Evolutionary conservation across 2,329 filamentous ascomycete genomes (phyloP), one percentile per base, ranked within the genome.

Genomic region (Zasmidium citrigriseum): DNA sequence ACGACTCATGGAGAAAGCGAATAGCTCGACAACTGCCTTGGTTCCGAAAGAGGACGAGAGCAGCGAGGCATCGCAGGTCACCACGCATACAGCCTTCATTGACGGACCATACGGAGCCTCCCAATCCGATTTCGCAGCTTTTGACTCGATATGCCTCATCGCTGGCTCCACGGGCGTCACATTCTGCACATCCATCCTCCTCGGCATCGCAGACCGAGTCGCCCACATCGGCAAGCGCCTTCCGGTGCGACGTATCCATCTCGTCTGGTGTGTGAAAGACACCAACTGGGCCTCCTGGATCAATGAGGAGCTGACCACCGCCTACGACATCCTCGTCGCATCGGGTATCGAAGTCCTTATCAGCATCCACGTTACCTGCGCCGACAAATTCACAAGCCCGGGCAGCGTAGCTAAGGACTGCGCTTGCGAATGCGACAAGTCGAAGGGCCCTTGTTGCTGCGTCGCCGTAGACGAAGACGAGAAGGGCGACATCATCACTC

Each of bases 111-210:
- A 70, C 48, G 64, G 63, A 25, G 63, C 61, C 16, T 59, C 60
- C 1, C 63, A 65, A 20, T 62, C 62, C 9, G 62, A 67, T 51
- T 63, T 69, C 27, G 64, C 66, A 12, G 65, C 64, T 4, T 70
- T 69, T 55, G 67, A 70, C 46, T 67, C 64, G 1, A 55, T 69
- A 18, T 63, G 63, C 21, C 59, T 70, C 21, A 46, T 70, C 24
- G 63, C 68, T 2, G 68, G 67, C 11, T 66, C 65, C 3, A 70
- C 66, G 11, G 67, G 68, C 12, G 59, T 69, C n/a, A 70, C 68
- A 2, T 70, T 69, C 58, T 68, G 63, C 1, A 47, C 65, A 3
- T 55, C 68, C 7, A 44, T 69, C 25, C 61, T 70, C 2, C 67
- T 65, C 44, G 61, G 67, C 44, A 49, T 70, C 20, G 67, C 68